Percentiles rank a stretch among this genome's conserved stretches.
These are phyloP conservation scores for Aspergillus sclerotioniger DNA, from an alignment of 495 filamentous ascomycete species.

Conservation along the genomic window DNA sequence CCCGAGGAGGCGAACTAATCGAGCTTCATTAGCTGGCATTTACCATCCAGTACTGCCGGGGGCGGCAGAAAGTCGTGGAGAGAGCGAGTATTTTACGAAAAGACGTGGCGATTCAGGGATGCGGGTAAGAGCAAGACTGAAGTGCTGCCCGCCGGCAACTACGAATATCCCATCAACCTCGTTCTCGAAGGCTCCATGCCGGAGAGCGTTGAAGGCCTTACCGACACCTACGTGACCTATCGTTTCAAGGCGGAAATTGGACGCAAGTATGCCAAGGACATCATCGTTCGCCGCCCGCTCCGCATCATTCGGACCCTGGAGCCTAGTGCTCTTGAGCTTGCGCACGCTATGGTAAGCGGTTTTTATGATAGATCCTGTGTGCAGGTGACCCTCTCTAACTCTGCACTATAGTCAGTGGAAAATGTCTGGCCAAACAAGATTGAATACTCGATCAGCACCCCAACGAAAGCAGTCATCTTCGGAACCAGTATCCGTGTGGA, in stretches of 20 bases:
- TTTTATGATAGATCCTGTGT: background rate
- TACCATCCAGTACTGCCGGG: slow-evolving; percentile 43
- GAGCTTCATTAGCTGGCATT: slow-evolving; percentile 39
- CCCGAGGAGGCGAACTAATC: background rate
- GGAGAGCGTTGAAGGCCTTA: slow-evolving; percentile 86
- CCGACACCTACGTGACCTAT: slow-evolving; percentile 78
- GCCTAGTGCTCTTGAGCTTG: slow-evolving; percentile 74
- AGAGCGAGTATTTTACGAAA: slow-evolving; percentile 55
- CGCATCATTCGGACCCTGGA: slow-evolving; percentile 86
- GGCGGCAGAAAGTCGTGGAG: slow-evolving; percentile 49
- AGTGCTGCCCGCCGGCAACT: slow-evolving; percentile 70
- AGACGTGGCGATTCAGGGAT: slow-evolving; percentile 54
- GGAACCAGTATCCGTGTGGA: slow-evolving; percentile 78
- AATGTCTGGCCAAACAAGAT: slow-evolving; percentile 96
- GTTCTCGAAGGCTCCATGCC: slow-evolving; percentile 70
- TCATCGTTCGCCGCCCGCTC: slow-evolving; percentile 73
- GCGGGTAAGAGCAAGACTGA: slow-evolving; percentile 53
- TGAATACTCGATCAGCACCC: slow-evolving; percentile 84
- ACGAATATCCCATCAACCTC: slow-evolving; percentile 88
- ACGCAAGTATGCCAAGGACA: slow-evolving; percentile 76
- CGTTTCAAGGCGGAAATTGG: slow-evolving; percentile 84
- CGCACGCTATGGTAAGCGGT: slow-evolving; percentile 71
- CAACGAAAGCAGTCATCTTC: slow-evolving; percentile 87
- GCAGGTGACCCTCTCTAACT: slow-evolving; percentile 14
- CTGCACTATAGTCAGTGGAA: slow-evolving; percentile 61